A percentile compares a stretch with the other conserved stretches of the same genome.
Evolutionary conservation across 768 basidiomycete genomes (phyloP).

Genomic region (Lactarius hengduanensis): DNA sequence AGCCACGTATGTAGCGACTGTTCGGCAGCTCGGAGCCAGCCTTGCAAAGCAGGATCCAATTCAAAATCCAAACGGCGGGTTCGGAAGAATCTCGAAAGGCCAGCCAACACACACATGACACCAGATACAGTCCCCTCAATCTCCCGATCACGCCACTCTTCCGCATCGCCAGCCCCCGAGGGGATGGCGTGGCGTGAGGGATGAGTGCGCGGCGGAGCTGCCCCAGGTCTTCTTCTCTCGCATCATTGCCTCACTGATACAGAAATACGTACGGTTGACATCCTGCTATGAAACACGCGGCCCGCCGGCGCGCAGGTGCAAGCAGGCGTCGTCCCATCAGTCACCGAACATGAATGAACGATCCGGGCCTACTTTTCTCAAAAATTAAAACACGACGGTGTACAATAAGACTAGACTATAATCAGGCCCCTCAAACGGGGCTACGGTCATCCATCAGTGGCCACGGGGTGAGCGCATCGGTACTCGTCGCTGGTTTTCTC

Average conservation of each 20-base stretch:
- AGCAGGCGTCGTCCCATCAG: not conserved
- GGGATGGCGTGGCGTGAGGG: not conserved
- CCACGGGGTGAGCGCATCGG: not conserved
- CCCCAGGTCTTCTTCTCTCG: not conserved
- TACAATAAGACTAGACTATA: not conserved
- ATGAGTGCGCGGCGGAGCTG: not conserved
- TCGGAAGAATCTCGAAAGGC: conserved; percentile 6
- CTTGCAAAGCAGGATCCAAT: not conserved
- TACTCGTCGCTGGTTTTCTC: too few relatives aligned
- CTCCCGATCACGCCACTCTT: conserved; percentile 15
- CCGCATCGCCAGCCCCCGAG: conserved; percentile 6
- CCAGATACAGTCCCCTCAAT: not conserved
- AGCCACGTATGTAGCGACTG: conserved; percentile 11
- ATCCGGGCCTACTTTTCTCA: not conserved
- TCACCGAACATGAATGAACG: not conserved
- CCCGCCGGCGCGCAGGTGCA: conserved; percentile 1
- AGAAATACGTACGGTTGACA: not conserved
- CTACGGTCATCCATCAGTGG: not conserved
- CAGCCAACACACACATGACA: conserved; percentile 17
- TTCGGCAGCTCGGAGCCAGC: conserved; percentile 20
- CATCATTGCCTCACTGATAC: not conserved
- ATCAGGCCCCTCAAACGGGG: not conserved
- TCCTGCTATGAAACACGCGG: not conserved
- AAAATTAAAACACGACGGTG: not conserved
- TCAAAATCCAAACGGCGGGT: not conserved